Evolutionary conservation across 768 basidiomycete species (phyloP), one percentile per base, ranked within the genome.

Genomic region (Austroboletus eburneus): DNA sequence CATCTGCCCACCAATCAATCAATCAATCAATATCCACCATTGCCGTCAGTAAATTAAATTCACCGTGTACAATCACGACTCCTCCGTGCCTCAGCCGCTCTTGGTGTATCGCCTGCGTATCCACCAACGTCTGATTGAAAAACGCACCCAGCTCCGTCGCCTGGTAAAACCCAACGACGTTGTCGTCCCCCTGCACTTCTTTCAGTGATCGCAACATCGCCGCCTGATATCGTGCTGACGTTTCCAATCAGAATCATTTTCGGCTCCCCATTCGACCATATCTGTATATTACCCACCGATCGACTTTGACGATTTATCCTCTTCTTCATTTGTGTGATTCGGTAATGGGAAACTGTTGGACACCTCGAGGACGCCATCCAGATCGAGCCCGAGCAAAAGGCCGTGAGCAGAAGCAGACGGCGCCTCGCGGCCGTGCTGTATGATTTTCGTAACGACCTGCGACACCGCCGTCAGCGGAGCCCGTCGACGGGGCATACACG

Each of bases 161-260:
- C 61, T 95, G 91, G 71, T 97, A 97, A 67, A 95, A 91, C 32
- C 94, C 94, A 45, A 96, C 86, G 27, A 93, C 80, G 54, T 84
- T 91, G 68, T 95, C 91, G 59, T 94, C 91, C 30, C 84, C 81
- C 58, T 89, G 86, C 45, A 94, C 92, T 64, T 94, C 91, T 61
- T 90, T 88, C 61, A 97, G 73, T 20, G 87, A 85, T 46, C 87
- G 81, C 38, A 93, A 72, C 89, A 93, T 90, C 47, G 83, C 77
- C 29, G 78, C 73, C 67, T 93, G 90, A 64, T 91, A 92, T 37
- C 88, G 85, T 45, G 76, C 85, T 90, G 58, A 37, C 40, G 54
- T 14, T 21, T 43, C 33, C 47, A 29, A n/a, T n/a, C n/a, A n/a
- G n/a, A n/a, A n/a, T n/a, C n/a, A 24, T 52, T 32, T 27, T 50